Percentiles rank a stretch among this genome's conserved stretches.
Conservation (phyloP, 352 stramenopile species). For the Phytopythium vexans region DNA sequence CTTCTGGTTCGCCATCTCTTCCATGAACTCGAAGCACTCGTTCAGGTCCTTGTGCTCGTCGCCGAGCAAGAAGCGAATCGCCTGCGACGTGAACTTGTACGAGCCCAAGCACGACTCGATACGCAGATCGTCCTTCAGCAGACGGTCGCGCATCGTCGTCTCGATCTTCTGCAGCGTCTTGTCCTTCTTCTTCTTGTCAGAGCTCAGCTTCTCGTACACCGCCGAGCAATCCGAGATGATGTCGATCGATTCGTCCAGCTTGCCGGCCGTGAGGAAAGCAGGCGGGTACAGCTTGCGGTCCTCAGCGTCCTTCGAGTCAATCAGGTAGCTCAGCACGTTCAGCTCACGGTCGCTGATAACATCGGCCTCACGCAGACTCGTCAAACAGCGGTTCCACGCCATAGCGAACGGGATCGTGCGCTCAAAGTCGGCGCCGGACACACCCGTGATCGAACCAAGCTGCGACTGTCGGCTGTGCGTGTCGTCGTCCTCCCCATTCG, state of each 20-base stretch:
- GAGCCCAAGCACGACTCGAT: conserved; percentile 79
- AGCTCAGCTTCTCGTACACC: conserved; percentile 80
- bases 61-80: conserved; percentile 70
- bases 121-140: conserved; percentile 83
- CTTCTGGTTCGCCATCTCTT: conserved; percentile 76
- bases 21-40: conserved; percentile 85
- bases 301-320: conserved; percentile 74
- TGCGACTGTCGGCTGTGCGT: conserved; percentile 50
- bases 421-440: conserved; percentile 81
- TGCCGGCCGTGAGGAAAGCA: conserved; percentile 83
- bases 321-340: conserved; percentile 85
- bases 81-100: conserved; percentile 87
- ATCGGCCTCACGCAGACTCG: conserved; percentile 75
- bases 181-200: conserved; percentile 88
- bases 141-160: conserved; percentile 77
- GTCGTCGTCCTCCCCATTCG: conserved; percentile 65
- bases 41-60: conserved; percentile 83
- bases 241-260: conserved; percentile 85
- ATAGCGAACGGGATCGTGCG: conserved; percentile 85
- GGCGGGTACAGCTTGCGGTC: conserved; percentile 79
- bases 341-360: conserved; percentile 83
- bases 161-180: conserved; percentile 87
- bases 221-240: conserved; percentile 79
- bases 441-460: conserved; percentile 67
- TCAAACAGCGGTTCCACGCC: conserved; percentile 82